Evolutionary conservation across 2,329 filamentous ascomycete species (phyloP), one percentile per base, ranked within the genome.

Genomic region (Aspergillus sp.): DNA sequence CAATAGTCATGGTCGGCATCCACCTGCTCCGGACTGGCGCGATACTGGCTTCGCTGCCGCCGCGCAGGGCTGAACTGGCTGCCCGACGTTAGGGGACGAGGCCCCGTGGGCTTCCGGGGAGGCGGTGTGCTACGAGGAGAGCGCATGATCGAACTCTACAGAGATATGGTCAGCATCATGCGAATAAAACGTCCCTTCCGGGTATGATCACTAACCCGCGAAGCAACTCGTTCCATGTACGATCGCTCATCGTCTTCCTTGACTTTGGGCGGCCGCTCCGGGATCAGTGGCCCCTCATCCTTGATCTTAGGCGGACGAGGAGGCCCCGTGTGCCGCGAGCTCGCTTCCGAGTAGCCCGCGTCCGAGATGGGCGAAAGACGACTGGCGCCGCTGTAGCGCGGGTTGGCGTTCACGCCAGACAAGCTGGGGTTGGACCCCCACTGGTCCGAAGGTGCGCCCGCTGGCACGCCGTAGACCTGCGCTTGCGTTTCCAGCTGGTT

Each of bases 401-500:
- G 71, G 50, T 73, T 73, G 39, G 70, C 62, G 48, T 73, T 71
- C 25, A 67, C 68, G 2, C 66, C 72, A 10, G 75, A 68, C 44
- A 80, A 68, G 59, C 75, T 79, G 47, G 76, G 74, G 49, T 77
- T 78, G 7, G 79, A 80, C 8, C 75, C 77, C 77, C 79, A 82
- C 44, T 77, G 76, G 3, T 81, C 80, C 2, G 79, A 81, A 21
- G 61, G 56, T 6, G 62, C 60, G 5, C 56, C 58, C 5, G 55
- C n/a, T 17, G 62, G 60, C 41, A 47, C 53, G 8, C 63, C 76
- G 65, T 83, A 88, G 47, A 80, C 77, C 54, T 85, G 82, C 13
- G 86, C 86, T 69, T 88, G 82, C 2, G 80, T 82, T 72, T 89
- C 86, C 8, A 89, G 78, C 19, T 84, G 82, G 56, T 81, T 82